Evolutionary conservation across 2,329 filamentous ascomycete genomes (phyloP).

Genomic region (Fusarium tjaetaba): DNA sequence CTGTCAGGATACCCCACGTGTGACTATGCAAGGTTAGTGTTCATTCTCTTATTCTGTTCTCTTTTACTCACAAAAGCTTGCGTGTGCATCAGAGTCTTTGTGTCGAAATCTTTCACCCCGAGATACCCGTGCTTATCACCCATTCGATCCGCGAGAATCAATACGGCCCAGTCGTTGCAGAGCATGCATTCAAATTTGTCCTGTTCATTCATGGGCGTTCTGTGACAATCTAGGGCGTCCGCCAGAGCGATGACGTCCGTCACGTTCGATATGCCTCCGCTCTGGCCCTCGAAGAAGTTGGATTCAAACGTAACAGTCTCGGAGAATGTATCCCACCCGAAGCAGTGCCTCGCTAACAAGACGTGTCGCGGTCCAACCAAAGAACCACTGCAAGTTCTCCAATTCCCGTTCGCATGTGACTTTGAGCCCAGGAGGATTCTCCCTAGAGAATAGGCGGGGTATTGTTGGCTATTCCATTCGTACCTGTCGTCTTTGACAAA

Average conservation of each 20-base stretch:
- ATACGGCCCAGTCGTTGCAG: conserved; percentile 12
- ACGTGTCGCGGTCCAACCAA: conserved; percentile 20
- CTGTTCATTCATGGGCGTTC: too few relatives aligned
- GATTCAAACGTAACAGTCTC: neutral
- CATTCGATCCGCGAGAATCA: conserved; percentile 9
- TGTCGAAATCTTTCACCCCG: neutral
- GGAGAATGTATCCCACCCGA: neutral
- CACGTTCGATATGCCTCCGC: neutral
- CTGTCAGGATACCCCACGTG: neutral
- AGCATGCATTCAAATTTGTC: neutral
- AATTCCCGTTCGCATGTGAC: neutral
- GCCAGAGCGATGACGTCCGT: neutral
- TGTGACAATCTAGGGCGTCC: neutral
- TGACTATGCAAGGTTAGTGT: neutral
- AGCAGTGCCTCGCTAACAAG: conserved; percentile 9
- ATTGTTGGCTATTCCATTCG: neutral
- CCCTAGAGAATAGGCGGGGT: conserved; percentile 8
- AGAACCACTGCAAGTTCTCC: neutral
- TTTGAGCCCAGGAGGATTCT: neutral
- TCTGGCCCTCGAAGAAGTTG: neutral
- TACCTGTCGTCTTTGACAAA: conserved; percentile 1
- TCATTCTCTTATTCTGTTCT: accelerated
- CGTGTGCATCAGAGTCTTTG: neutral
- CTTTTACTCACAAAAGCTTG: neutral
- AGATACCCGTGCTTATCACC: conserved; percentile 8